Conservation (phyloP, 768 basidiomycete species). For the Pleurotus ostreatus region DNA sequence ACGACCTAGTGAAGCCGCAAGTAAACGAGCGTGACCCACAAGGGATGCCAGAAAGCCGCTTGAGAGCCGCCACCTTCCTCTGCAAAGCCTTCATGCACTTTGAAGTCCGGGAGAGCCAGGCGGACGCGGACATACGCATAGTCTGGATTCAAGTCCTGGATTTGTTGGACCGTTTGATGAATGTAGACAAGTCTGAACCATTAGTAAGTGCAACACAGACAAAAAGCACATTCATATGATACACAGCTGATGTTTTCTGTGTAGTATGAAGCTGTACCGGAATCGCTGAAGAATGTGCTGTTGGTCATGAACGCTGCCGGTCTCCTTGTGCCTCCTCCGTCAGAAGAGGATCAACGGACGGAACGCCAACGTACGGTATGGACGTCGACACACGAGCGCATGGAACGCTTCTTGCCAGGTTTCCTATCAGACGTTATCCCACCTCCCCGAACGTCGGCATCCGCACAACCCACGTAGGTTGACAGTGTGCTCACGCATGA, state of each 20-base stretch:
- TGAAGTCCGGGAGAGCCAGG: slow-evolving; percentile 65
- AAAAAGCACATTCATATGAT: neutral
- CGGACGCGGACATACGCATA: slow-evolving; percentile 58
- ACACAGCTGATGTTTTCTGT: neutral
- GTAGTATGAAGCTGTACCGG: slow-evolving; percentile 92
- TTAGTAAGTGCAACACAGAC: slow-evolving; percentile 50
- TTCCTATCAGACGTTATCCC: slow-evolving; percentile 75
- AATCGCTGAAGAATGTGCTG: slow-evolving; percentile 94
- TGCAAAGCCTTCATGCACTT: slow-evolving; percentile 97
- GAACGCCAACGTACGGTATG: slow-evolving; percentile 72
- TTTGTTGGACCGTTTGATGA: slow-evolving; percentile 85
- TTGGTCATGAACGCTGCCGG: slow-evolving; percentile 92
- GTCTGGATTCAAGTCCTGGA: slow-evolving; percentile 91
- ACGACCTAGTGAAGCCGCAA: slow-evolving; percentile 85
- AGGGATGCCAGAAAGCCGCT: slow-evolving; percentile 88
- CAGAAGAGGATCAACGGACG: slow-evolving; percentile 42
- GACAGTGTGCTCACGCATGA: neutral
- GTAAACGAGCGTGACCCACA: slow-evolving; percentile 73
- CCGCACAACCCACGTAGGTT: neutral
- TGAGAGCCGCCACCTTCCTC: slow-evolving; percentile 83
- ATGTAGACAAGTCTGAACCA: slow-evolving; percentile 78
- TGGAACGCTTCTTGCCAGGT: slow-evolving; percentile 90
- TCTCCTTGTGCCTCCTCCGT: slow-evolving; percentile 68
- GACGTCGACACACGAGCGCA: slow-evolving; percentile 79
- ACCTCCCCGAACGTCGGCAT: slow-evolving; percentile 16